phyloP scores from a whole-genome alignment of 176 grass and related monocot genomes.

The Themeda triandra region DNA sequence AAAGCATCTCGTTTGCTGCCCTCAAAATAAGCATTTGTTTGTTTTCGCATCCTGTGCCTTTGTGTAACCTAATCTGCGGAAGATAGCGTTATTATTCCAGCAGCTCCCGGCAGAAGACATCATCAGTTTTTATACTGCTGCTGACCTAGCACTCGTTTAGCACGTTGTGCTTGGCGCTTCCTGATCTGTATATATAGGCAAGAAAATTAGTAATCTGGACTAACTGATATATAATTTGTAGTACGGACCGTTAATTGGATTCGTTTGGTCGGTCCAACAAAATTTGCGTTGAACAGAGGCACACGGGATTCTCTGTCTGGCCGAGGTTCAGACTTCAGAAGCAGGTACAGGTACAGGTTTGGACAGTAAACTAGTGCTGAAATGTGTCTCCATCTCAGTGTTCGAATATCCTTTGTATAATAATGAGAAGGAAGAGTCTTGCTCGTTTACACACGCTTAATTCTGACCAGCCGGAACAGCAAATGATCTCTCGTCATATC shows the following conservation, averaged over 20 bases:
- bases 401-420: neutral
- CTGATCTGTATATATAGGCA: neutral
- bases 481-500: neutral
- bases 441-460: neutral
- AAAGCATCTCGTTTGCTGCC: slow-evolving; percentile 17
- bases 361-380: neutral
- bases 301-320: neutral
- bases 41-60: neutral
- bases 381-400: neutral
- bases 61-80: neutral
- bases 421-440: neutral
- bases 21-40: neutral
- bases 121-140: neutral
- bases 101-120: slow-evolving; percentile 2
- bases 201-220: too few species aligned
- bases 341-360: neutral
- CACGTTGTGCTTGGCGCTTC: neutral
- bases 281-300: neutral
- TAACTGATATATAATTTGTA: neutral
- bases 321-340: neutral
- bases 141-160: slow-evolving; percentile 4
- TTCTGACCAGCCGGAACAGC: neutral
- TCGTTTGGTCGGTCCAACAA: neutral
- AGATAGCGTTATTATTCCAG: neutral
- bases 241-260: neutral